These are phyloP conservation scores for Abrus pulchellus DNA, from an alignment of 306 rosid species.

Conservation along the genomic window DNA sequence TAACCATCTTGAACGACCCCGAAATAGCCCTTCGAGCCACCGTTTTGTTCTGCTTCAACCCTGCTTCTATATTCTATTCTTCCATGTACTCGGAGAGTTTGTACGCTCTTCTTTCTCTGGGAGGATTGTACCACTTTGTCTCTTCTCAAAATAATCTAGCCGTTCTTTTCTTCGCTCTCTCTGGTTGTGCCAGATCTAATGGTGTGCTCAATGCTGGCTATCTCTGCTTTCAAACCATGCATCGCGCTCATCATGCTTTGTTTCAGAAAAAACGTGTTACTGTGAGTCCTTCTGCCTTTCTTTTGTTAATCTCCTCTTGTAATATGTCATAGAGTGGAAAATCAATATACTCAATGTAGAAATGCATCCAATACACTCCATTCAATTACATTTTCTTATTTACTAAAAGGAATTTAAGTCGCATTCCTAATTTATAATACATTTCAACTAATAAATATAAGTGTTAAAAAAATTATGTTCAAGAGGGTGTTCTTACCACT, in stretches of 20 bases:
- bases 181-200: conserved; percentile 85
- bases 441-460: no score
- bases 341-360: no score
- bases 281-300: conserved; percentile 57
- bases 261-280: conserved; percentile 55
- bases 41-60: conserved; percentile 93
- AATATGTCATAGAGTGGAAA: no score
- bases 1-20: conserved; percentile 66
- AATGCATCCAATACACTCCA: no score
- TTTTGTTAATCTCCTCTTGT: background rate
- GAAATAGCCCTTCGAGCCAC: conserved; percentile 78
- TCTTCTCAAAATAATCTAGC: conserved; percentile 62
- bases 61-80: conserved; percentile 89
- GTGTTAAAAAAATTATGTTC: no score
- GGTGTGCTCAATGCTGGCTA: conserved; percentile 93
- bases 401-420: no score
- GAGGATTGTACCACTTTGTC: conserved; percentile 82
- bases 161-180: conserved; percentile 71
- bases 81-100: conserved; percentile 90
- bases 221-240: conserved; percentile 86
- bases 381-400: no score
- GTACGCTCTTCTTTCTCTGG: conserved; percentile 75
- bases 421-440: no score
- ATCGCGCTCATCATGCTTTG: conserved; percentile 67
- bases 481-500: no score